phyloP scores from a whole-genome alignment of 148 eudicot species.

The Vaccinium corymbosum region DNA sequence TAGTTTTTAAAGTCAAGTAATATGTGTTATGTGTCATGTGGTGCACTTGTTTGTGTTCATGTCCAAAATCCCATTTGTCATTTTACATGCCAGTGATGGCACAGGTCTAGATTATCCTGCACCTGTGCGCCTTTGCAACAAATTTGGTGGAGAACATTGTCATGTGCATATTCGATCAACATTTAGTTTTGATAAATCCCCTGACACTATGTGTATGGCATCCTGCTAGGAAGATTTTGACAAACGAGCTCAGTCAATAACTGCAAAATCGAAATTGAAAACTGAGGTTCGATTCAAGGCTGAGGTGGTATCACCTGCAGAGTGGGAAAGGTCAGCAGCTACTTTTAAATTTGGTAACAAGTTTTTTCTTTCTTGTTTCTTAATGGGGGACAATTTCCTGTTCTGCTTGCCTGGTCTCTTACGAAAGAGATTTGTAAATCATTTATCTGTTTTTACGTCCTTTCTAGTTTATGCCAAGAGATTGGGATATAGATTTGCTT shows the following conservation, averaged over 20 bases:
- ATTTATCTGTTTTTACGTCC: not conserved
- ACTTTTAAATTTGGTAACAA: not conserved
- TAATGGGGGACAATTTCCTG: not conserved
- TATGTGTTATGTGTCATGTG: not conserved
- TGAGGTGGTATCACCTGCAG: conserved; percentile 81
- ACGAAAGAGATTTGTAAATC: not conserved
- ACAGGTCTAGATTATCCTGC: not conserved
- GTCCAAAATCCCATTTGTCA: not conserved
- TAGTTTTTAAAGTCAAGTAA: not conserved
- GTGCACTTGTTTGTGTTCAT: not conserved
- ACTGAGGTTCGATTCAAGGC: conserved; percentile 84
- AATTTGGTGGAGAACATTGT: not conserved
- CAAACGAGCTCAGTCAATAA: conserved; percentile 72
- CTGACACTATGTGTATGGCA: conserved; percentile 9
- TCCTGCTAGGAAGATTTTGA: conserved; percentile 86
- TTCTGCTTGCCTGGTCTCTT: not conserved
- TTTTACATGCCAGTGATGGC: not conserved
- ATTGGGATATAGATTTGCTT: not conserved
- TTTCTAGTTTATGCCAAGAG: not conserved
- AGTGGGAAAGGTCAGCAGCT: conserved; percentile 84
- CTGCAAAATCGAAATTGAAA: conserved; percentile 74
- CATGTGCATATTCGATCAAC: not conserved
- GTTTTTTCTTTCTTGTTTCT: not conserved
- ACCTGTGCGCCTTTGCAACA: not conserved
- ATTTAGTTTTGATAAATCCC: not conserved